Conservation (phyloP, 352 stramenopile species). For the Pythium myriotylum region DNA sequence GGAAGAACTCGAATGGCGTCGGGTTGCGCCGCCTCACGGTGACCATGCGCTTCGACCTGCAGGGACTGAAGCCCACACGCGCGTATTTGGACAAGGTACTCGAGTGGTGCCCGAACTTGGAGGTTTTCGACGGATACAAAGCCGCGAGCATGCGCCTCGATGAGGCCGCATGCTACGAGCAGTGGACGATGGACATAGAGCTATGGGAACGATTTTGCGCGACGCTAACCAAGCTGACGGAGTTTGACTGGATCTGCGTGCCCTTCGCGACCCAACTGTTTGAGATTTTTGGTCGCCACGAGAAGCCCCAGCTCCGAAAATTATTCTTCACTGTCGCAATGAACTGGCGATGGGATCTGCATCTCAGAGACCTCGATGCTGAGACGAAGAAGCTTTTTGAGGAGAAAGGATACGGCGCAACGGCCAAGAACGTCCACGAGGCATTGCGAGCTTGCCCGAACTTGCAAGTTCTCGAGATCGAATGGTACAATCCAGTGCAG, state of each 20-base stretch:
- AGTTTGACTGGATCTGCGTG: constrained; percentile 4
- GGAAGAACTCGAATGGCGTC: neutral
- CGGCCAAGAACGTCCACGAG: neutral
- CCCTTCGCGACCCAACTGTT: constrained; percentile 11
- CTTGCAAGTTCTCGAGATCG: neutral
- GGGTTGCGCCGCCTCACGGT: neutral
- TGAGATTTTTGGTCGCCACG: constrained; percentile 6
- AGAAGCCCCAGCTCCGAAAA: neutral
- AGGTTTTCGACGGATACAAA: neutral
- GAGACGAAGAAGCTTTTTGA: neutral
- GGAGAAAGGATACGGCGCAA: neutral
- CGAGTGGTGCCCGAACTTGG: neutral
- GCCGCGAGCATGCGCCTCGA: neutral
- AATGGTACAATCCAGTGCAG: neutral
- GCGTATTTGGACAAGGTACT: neutral
- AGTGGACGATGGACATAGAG: constrained; percentile 4
- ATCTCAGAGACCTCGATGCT: neutral
- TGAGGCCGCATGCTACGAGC: neutral
- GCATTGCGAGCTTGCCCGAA: constrained; percentile 8
- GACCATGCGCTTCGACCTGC: neutral
- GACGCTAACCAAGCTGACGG: neutral
- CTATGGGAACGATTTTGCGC: constrained; percentile 5
- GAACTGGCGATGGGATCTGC: neutral
- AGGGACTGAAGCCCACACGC: neutral
- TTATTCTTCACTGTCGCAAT: neutral